Evolutionary conservation across 345 rosid genomes (phyloP), one percentile per base, ranked within the genome.

Genomic region (Salix suchowensis): DNA sequence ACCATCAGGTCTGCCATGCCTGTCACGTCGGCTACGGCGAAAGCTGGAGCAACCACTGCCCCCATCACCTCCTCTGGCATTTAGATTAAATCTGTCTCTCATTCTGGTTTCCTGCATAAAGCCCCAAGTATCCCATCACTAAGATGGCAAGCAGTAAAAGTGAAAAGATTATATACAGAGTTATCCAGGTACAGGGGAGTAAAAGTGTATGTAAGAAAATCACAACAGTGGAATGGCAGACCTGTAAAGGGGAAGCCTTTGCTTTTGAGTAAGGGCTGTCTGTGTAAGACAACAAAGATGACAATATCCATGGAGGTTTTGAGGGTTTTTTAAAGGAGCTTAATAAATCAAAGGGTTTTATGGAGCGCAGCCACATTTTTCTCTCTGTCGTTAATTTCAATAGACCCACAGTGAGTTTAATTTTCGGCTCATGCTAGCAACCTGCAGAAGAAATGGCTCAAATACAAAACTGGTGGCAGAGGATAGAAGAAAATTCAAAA

Each of bases 41-140:
- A 86, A 40, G 66, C 94, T 89, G 21, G 32, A 80, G 78, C 87
- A 89, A 50, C 94, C 92, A 69, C 69, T 84, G 76, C 94, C 94
- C 48, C 94, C 94, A 84, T 85, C 88, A 39, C 92, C 94, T 39
- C 90, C 94, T 82, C 85, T 90, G 64, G 82, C 88, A 80, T 81
- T 71, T 55, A 90, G 73, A 48, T 69, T 84, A 72, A 74, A 77
- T 74, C 84, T 85, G 74, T 89, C 94, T 69, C 82, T 88, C 94
- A 89, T 91, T 88, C 88, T 85, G 74, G 89, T 86, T 78, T 89
- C 94, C 94, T 90, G 77, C 70, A 74, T 69, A 26, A 75, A 34
- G 58, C 55, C 36, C 75, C 28, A 67, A 67, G 66, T 8, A 75
- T 24, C 71, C 66, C 66, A 67, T 64, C 13, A 61, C 50, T 4